A percentile compares a stretch with the other conserved stretches of the same genome.
phyloP scores from a whole-genome alignment of 78 protist species.

The Speleostelium caveatum region DNA sequence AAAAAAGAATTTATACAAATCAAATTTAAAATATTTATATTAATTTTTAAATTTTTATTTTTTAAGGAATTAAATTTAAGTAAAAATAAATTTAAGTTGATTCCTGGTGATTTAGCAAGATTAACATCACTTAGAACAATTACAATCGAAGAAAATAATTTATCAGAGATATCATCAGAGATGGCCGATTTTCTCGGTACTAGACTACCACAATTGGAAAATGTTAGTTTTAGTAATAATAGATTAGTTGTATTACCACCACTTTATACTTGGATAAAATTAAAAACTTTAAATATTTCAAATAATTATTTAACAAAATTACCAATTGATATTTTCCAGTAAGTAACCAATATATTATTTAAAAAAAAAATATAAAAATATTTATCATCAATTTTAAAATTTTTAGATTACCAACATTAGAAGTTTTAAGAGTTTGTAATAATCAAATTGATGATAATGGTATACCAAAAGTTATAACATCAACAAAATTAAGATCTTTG shows the following conservation, averaged over 20 bases:
- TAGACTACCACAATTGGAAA: conserved; percentile 25
- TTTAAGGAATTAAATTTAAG: conserved; percentile 49
- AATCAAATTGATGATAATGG: conserved; percentile 49
- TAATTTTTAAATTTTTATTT: neutral
- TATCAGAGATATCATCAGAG: conserved; percentile 36
- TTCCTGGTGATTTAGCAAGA: conserved; percentile 75
- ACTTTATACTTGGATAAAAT: conserved; percentile 44
- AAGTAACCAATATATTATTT: neutral
- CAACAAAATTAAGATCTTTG: conserved; percentile 11
- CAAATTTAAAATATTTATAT: neutral
- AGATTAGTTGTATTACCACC: conserved; percentile 26
- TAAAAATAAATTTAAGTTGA: conserved; percentile 36
- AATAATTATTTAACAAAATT: conserved; percentile 38
- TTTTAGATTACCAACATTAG: conserved; percentile 38
- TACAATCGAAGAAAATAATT: conserved; percentile 53
- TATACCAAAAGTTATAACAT: conserved; percentile 21
- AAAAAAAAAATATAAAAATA: neutral
- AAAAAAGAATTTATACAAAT: neutral
- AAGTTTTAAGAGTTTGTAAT: conserved; percentile 52
- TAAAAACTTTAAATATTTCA: conserved; percentile 57
- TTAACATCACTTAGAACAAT: conserved; percentile 29
- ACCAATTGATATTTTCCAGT: conserved; percentile 63
- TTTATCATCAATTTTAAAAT: neutral
- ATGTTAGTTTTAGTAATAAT: conserved; percentile 50
- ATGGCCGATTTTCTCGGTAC: conserved; percentile 53